Evolutionary conservation across 2,329 filamentous ascomycete species (phyloP).

Genomic region (Drechslerella coelobrocha): DNA sequence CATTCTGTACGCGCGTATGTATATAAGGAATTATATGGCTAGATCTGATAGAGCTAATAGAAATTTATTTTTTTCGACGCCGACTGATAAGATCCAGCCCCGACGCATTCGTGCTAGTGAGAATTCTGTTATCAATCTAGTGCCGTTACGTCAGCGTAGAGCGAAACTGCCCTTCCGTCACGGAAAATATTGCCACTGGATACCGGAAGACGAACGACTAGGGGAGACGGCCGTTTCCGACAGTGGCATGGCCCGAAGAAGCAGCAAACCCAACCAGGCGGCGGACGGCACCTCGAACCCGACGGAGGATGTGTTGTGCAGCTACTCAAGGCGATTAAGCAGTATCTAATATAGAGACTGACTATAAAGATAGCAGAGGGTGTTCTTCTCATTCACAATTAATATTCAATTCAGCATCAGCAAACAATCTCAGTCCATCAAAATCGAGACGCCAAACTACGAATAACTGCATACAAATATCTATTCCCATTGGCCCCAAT

Average conservation of each 20-base stretch:
- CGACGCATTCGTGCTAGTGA: background rate
- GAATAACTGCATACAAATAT: background rate
- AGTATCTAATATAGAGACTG: background rate
- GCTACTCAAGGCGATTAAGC: background rate
- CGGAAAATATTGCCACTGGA: no score
- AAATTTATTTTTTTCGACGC: background rate
- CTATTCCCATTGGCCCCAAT: background rate
- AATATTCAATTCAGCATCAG: background rate
- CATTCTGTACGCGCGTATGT: conserved; percentile 2
- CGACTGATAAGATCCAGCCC: conserved; percentile 26
- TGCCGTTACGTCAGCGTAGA: no score
- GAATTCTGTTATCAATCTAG: no score
- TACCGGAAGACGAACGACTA: background rate
- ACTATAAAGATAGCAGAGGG: conserved; percentile 21
- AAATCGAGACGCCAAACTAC: background rate
- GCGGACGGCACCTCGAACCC: conserved; percentile 37
- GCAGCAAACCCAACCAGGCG: conserved; percentile 9
- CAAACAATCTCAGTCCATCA: background rate
- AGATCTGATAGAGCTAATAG: conserved; percentile 14
- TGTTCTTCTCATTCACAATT: background rate
- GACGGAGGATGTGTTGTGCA: conserved; percentile 30
- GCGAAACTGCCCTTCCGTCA: no score
- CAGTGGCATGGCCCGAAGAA: conserved; percentile 24
- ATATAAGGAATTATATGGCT: background rate
- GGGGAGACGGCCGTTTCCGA: conserved; percentile 48